A percentile compares a stretch with the other conserved stretches of the same genome.
phyloP scores from a whole-genome alignment of 768 basidiomycete species.

The Cantharellus anzutake region DNA sequence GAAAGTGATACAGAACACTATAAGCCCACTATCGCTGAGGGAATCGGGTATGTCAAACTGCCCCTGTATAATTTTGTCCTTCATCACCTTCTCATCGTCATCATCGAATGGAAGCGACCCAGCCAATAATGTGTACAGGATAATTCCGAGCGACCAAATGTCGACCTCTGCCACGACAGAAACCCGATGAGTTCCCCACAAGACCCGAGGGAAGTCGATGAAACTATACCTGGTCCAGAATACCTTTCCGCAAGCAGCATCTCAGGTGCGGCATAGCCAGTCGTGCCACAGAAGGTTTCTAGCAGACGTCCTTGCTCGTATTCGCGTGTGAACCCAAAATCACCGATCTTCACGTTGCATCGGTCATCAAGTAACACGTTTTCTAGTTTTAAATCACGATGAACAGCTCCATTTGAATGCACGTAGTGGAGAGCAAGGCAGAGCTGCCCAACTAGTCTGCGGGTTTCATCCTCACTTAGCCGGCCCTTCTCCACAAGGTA shows the following conservation, averaged over 20 bases:
- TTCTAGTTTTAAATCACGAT: conserved; percentile 92
- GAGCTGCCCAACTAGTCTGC: conserved; percentile 85
- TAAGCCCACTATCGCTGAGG: conserved; percentile 55
- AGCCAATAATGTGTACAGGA: conserved; percentile 74
- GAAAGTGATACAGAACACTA: not conserved
- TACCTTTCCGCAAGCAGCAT: conserved; percentile 82
- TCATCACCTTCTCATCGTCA: conserved; percentile 72
- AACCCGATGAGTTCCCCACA: not conserved
- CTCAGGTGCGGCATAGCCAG: conserved; percentile 77
- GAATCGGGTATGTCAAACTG: conserved; percentile 86
- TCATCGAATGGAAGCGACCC: conserved; percentile 84
- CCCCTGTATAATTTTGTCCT: conserved; percentile 60
- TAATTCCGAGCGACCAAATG: conserved; percentile 86
- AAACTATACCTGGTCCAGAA: conserved; percentile 54
- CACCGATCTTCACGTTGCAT: conserved; percentile 81
- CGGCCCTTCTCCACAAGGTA: conserved; percentile 92
- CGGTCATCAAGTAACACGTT: conserved; percentile 84
- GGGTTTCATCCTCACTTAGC: conserved; percentile 65
- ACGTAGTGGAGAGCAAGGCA: conserved; percentile 86
- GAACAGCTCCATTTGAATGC: conserved; percentile 84
- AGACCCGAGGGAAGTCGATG: not conserved
- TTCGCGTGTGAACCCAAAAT: conserved; percentile 89
- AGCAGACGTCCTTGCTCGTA: conserved; percentile 59
- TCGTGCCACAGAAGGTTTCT: conserved; percentile 93
- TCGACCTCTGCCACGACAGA: conserved; percentile 56